Evolutionary conservation across 2,329 filamentous ascomycete genomes (phyloP), one percentile per base, ranked within the genome.

Genomic region (Orbilia brochopaga): DNA sequence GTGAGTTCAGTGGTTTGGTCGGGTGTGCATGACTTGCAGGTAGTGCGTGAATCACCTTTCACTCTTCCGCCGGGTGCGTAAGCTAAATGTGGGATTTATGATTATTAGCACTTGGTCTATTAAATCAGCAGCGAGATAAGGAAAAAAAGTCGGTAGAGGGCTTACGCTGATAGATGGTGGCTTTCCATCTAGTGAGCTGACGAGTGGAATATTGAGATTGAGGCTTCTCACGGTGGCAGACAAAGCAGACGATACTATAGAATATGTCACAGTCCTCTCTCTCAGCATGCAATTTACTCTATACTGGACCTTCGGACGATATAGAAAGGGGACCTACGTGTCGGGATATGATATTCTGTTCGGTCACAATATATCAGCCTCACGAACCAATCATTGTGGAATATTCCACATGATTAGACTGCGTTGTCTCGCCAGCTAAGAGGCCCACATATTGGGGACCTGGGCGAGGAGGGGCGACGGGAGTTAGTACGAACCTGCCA

Each of bases 1-100:
- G 79, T 79, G 53, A 86, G 76, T 74, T 86, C 83, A 8, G 80
- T 77, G 1, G 78, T 75, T 63, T 81, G 81, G 11, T 76, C 74
- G 2, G 81, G 80, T n/a, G 80, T 80, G 72, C 84, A 86, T 1
- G 69, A 55, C 52, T 73, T 75, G 62, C 75, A 76, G 19, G 75
- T 76, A n/a, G 73, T 70, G 13, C 51, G 59, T 40, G 74, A 56
- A 11, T 69, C 53, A 1, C 30, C 53, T n/a, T 50, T 62, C 4
- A 51, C 37, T 35, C 62, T 73, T 2, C 70, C 73, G 13, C 37
- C 50, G 42, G 73, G 56, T 17, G 74, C 61, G 32, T 70, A 74
- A 8, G 64, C 73, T 74, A 40, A 40, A 51, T 30, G 17, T 52
- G 3, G 19, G 27, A n/a, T 35, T 24, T 32, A 23, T 11, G 17